Conservation (phyloP, 768 basidiomycete genomes). For the Naematelia aurantialba region DNA sequence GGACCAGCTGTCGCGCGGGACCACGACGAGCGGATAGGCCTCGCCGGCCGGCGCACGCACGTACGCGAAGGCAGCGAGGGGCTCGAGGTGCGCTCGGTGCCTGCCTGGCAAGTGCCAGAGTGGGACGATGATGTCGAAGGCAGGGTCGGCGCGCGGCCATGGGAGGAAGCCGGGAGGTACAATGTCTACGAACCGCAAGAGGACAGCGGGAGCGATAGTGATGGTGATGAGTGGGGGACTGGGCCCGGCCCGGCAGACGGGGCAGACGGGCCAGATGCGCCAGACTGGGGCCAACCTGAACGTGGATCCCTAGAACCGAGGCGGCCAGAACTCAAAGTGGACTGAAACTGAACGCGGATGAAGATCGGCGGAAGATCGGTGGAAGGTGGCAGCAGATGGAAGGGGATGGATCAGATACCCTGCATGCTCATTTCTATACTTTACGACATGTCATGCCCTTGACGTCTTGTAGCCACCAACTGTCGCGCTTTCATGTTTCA, state of each 20-base stretch:
- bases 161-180: constrained; percentile 27
- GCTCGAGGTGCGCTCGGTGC: constrained; percentile 35
- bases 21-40: constrained; percentile 3
- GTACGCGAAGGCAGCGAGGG: constrained; percentile 47
- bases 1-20: constrained; percentile 10
- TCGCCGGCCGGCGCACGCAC: background rate
- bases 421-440: background rate
- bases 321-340: background rate
- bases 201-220: background rate
- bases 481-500: no score
- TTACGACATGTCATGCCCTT: background rate
- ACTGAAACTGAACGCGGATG: no score
- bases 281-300: no score
- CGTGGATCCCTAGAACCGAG: background rate
- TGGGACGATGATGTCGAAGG: constrained; percentile 6
- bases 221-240: background rate
- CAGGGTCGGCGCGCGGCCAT: constrained; percentile 11
- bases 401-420: no score
- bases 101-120: constrained; percentile 6
- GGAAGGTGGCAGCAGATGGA: no score
- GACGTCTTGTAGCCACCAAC: no score
- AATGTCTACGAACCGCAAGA: constrained; percentile 23
- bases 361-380: no score
- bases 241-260: background rate
- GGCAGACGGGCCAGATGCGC: background rate